Evolutionary conservation across 257 asterid species (phyloP).

Genomic region (Solanum bulbocastanum): DNA sequence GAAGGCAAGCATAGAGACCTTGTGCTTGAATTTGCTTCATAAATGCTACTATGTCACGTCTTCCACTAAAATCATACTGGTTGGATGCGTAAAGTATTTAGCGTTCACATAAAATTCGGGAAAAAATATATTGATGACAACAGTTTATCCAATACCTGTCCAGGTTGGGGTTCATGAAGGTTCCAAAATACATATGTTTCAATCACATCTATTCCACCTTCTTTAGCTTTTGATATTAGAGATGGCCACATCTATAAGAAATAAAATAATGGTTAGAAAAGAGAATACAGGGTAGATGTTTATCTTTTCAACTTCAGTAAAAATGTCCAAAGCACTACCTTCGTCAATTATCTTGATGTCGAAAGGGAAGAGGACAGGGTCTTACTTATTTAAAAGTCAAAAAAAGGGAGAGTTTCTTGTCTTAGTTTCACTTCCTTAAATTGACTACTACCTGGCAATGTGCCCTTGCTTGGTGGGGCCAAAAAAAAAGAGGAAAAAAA

Average conservation of each 20-base stretch:
- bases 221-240: constrained; percentile 59
- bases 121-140: background rate
- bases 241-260: constrained; percentile 71
- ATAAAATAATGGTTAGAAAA: background rate
- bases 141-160: constrained; percentile 37
- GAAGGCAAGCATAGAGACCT: constrained; percentile 67
- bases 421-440: no score
- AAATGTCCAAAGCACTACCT: no score
- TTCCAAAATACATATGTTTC: constrained; percentile 89
- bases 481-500: background rate
- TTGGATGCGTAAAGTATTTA: no score
- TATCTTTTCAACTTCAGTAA: no score
- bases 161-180: constrained; percentile 63
- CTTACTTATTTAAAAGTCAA: no score
- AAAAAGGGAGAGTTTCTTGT: no score
- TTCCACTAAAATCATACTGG: constrained; percentile 78
- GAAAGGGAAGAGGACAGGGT: no score
- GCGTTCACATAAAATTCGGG: background rate
- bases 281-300: background rate
- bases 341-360: no score
- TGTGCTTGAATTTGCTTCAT: constrained; percentile 60
- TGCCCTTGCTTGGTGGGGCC: no score
- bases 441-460: no score
- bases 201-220: constrained; percentile 65
- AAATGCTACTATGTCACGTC: constrained; percentile 49